These are phyloP conservation scores for Xylaria sp. DNA, from an alignment of 2,329 filamentous ascomycete genomes.

Conservation along the genomic window DNA sequence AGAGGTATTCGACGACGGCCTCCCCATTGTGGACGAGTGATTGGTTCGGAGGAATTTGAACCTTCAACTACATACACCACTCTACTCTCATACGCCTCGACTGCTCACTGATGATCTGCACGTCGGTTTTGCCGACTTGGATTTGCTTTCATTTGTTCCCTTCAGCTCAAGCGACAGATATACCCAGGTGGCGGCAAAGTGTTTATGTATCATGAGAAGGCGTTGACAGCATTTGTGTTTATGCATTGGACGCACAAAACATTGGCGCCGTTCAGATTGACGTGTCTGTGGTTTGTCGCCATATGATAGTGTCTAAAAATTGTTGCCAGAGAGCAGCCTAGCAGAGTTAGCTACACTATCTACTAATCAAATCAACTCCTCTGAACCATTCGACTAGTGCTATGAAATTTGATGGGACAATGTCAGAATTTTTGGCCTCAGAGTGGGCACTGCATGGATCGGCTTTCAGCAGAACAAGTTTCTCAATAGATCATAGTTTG, in stretches of 20 bases:
- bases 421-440: not conserved
- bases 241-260: constrained; percentile 18
- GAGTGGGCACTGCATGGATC: not conserved
- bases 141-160: constrained; percentile 30
- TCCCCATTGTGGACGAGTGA: constrained; percentile 40
- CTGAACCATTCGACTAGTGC: not conserved
- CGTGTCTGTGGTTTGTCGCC: constrained; percentile 7
- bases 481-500: not conserved
- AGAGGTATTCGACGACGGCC: constrained; percentile 41
- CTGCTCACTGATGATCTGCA: constrained; percentile 18
- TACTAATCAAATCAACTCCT: not conserved
- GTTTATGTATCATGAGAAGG: constrained; percentile 31
- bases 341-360: constrained; percentile 2
- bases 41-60: not conserved
- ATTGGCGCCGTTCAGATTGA: constrained; percentile 4
- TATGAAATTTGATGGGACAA: not conserved
- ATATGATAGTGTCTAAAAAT: not conserved
- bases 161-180: constrained; percentile 27
- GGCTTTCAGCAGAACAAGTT: not conserved
- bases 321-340: not conserved
- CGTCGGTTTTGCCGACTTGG: constrained; percentile 16
- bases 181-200: constrained; percentile 26
- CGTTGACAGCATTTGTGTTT: constrained; percentile 17
- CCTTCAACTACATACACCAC: not conserved
- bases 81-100: not conserved